Evolutionary conservation across 2,329 filamentous ascomycete genomes (phyloP).

Genomic region (Dothistroma septosporum): DNA sequence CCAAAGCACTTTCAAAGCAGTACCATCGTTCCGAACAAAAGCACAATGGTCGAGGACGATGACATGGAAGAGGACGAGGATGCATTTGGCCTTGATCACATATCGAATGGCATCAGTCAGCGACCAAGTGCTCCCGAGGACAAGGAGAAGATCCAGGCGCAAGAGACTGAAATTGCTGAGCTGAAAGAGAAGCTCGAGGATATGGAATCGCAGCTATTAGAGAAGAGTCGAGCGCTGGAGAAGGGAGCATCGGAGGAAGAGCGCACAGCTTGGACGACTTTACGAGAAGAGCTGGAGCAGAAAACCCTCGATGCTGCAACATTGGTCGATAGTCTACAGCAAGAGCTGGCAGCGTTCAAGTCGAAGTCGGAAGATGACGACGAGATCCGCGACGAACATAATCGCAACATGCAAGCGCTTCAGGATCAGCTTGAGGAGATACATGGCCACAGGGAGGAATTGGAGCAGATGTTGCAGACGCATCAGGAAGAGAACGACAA

Average conservation of each 20-base stretch:
- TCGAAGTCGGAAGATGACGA: constrained; percentile 34
- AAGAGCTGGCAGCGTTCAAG: constrained; percentile 71
- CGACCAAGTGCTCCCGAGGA: constrained; percentile 46
- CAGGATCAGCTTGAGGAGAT: constrained; percentile 21
- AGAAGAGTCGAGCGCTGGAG: constrained; percentile 57
- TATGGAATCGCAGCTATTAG: constrained; percentile 64
- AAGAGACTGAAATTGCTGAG: constrained; percentile 70
- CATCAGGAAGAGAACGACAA: constrained; percentile 36
- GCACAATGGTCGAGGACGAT: constrained; percentile 94
- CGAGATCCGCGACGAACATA: constrained; percentile 24
- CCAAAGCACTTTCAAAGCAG: constrained; percentile 92
- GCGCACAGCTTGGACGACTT: constrained; percentile 26
- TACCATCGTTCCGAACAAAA: constrained; percentile 96
- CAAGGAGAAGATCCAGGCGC: constrained; percentile 68
- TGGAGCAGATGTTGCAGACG: constrained; percentile 48
- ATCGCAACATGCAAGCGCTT: constrained; percentile 22
- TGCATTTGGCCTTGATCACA: constrained; percentile 28
- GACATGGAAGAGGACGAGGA: constrained; percentile 46
- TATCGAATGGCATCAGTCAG: constrained; percentile 16
- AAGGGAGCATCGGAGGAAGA: constrained; percentile 19
- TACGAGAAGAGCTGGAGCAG: constrained; percentile 64
- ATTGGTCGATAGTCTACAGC: constrained; percentile 73
- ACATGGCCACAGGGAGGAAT: constrained; percentile 30
- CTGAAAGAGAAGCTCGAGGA: constrained; percentile 68
- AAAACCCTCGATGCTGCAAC: constrained; percentile 47